Evolutionary conservation across 768 basidiomycete species (phyloP), one percentile per base, ranked within the genome.

Genomic region (Termitomyces sp.): DNA sequence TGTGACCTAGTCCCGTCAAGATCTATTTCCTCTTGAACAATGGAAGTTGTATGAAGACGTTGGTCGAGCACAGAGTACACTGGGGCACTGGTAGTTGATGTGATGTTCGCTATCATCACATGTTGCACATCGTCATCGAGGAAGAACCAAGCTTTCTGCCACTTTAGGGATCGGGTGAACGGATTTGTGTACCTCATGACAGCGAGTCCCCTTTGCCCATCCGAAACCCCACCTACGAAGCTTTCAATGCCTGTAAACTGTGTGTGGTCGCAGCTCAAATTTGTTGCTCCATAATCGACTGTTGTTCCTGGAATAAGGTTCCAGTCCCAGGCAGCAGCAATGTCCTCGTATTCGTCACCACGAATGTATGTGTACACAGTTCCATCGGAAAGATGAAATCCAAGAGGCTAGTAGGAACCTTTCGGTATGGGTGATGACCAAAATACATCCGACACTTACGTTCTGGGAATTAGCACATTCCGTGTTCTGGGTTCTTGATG

Each of bases 141-240:
- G 77, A 87, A 88, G 71, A 89, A 88, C 83, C 84, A 87, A 0
- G 79, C 76, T 68, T 88, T 89, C 61, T 86, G 84, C 76, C 78
- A 90, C 42, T 70, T 65, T 32, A 89, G 66, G 9, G 74, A 65
- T 15, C 70, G 60, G 5, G 84, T 87, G 45, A 72, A 53, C 5
- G 88, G 86, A 62, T 88, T 88, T 24, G 78, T 80, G 64, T 82
- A 90, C 46, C 78, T 75, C 85, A 87, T 85, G 22, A 75, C 84
- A 0, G 80, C 79, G 15, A 80, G 66, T 9, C 87, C 87, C 49
- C 77, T 64, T 32, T 66, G 60, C 5, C 82, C 84, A 51, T 83
- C 77, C 0, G 85, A 84, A 5, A 72, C 82, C 1, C 85, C 87
- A 0, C 87, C 88, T 17, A 88, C 87, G 62, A 86, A 87, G 6